Evolutionary conservation across 2,329 filamentous ascomycete species (phyloP), one percentile per base, ranked within the genome.

Genomic region (Stagonosporopsis tanaceti): DNA sequence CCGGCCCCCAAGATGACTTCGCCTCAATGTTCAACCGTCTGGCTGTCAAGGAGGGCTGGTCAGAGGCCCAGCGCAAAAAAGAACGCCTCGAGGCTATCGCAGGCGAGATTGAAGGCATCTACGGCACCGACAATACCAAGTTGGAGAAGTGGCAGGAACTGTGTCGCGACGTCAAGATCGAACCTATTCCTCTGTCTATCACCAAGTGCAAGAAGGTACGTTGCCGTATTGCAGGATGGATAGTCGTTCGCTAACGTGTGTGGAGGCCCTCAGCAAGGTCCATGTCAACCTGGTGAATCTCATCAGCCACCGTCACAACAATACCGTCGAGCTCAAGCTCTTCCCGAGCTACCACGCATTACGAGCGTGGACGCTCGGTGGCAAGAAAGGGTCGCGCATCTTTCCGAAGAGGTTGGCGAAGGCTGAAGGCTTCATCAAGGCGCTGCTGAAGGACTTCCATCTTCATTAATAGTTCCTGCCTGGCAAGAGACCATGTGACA

Each of bases 151-250:
- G 65, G 63, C 67, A 71, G 38, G 42, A 64, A 12, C 37, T 72
- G 28, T 72, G 69, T 53, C 27, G 37, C 2, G 59, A 66, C 7
- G 59, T 68, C 27, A 38, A 41, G 17, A 61, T 70, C 6, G 39
- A 52, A 0, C 60, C 55, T 22, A 15, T 56, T 6, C 68, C 66
- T 1, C 3, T 3, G 2, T 63, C 67, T 0, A 67, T 72, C 25
- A 66, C 56, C 1, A 37, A 70, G 45, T 72, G 68, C 59, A 67
- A 53, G 45, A 67, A 68, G 64, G 69, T 69, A 56, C 22, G 47
- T 42, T 12, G 4, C 4, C 38, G 3, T 12, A 2, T 22, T 3
- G n/a, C 6, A 5, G 30, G n/a, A 9, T 2, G 6, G 3, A 5
- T 32, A 15, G 28, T 20, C 1, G 5, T 34, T 53, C 8, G n/a